These are phyloP conservation scores for Tetrapisispora pingtungensis DNA, from an alignment of 805 yeast genomes.

Conservation along the genomic window DNA sequence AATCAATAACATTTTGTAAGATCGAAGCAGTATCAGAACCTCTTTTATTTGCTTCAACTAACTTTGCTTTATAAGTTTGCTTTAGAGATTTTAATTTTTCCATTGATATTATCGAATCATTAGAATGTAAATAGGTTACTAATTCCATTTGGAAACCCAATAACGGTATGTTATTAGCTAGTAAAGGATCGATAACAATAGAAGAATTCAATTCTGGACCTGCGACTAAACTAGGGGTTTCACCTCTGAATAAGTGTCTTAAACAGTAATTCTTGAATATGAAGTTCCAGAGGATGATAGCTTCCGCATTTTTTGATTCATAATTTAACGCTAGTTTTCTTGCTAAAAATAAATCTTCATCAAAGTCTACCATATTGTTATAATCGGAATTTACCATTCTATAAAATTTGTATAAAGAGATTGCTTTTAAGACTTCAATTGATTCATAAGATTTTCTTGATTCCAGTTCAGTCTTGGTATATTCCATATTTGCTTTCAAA, in stretches of 20 bases:
- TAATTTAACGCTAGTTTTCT: slow-evolving; percentile 18
- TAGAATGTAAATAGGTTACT: slow-evolving; percentile 21
- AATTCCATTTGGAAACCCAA: slow-evolving; percentile 18
- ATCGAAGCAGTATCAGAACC: slow-evolving; percentile 18
- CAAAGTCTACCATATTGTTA: slow-evolving; percentile 14
- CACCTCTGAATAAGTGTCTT: slow-evolving; percentile 25
- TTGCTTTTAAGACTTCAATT: slow-evolving; percentile 14
- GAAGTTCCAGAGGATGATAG: slow-evolving; percentile 23
- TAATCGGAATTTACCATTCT: slow-evolving; percentile 6
- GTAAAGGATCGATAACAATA: slow-evolving; percentile 20
- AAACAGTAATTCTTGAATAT: slow-evolving; percentile 23
- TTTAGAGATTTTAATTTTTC: slow-evolving; percentile 11
- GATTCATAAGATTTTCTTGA: slow-evolving; percentile 13
- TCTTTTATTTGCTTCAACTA: slow-evolving; percentile 16
- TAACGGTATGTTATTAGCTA: slow-evolving; percentile 14
- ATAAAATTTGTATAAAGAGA: slow-evolving; percentile 20
- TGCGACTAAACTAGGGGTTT: slow-evolving; percentile 17
- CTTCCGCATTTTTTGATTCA: slow-evolving; percentile 18
- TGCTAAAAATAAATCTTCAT: slow-evolving; percentile 25
- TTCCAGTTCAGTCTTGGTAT: slow-evolving; percentile 17
- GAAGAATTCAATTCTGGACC: slow-evolving; percentile 14
- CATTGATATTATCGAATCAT: slow-evolving; percentile 16
- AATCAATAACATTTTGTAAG: slow-evolving; percentile 20
- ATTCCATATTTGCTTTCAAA: slow-evolving; percentile 12
- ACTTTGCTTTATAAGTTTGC: slow-evolving; percentile 13